phyloP scores from a whole-genome alignment of 768 basidiomycete species.

The Lactarius evosmus region DNA sequence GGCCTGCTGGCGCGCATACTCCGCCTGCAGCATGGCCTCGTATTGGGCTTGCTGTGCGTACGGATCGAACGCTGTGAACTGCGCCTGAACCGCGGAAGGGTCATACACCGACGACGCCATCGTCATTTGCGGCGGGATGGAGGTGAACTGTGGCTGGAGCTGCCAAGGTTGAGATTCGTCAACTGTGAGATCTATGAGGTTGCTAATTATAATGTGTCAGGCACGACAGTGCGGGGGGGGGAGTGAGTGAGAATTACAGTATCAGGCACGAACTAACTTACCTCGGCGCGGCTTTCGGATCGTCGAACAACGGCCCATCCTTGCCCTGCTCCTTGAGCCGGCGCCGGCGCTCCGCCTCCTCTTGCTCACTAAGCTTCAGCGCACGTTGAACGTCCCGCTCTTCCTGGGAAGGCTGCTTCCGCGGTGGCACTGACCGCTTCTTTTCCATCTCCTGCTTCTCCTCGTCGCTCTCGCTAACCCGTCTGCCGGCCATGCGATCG shows the following conservation, averaged over 20 bases:
- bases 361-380: slow-evolving; percentile 85
- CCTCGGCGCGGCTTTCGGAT: slow-evolving; percentile 50
- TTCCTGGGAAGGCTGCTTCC: slow-evolving; percentile 40
- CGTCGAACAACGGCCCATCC: slow-evolving; percentile 73
- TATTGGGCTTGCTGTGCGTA: slow-evolving; percentile 87
- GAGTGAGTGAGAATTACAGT: not conserved
- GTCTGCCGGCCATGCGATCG: slow-evolving; percentile 72
- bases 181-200: slow-evolving; percentile 22
- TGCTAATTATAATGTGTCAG: slow-evolving; percentile 5
- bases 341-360: slow-evolving; percentile 70
- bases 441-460: slow-evolving; percentile 27
- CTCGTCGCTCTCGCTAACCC: slow-evolving; percentile 39
- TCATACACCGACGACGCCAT: slow-evolving; percentile 7
- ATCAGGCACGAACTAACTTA: slow-evolving; percentile 44
- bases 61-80: slow-evolving; percentile 82
- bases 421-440: slow-evolving; percentile 29
- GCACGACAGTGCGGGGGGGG: not conserved
- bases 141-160: slow-evolving; percentile 30
- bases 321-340: slow-evolving; percentile 65
- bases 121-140: slow-evolving; percentile 24
- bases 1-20: slow-evolving; percentile 67
- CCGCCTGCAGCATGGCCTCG: slow-evolving; percentile 71
- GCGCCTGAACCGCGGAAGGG: slow-evolving; percentile 27
- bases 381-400: slow-evolving; percentile 80
- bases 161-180: slow-evolving; percentile 28